Conservation (phyloP, 108 stramenopile species). For the Fistulifera pelliculosa region DNA sequence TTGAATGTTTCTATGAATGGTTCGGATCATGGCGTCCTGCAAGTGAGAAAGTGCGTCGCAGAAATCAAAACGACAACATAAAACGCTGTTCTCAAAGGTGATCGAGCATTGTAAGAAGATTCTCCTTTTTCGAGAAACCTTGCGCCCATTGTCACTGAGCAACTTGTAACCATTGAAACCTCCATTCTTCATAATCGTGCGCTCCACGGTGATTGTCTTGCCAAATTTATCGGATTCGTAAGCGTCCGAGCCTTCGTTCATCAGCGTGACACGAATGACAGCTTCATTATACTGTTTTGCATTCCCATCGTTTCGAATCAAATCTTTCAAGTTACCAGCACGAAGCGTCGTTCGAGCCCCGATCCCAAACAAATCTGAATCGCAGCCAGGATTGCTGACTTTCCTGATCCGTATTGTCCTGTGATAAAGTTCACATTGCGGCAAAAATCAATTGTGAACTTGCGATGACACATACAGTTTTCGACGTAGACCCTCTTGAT, state of each 20-base stretch:
- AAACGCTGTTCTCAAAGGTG: conserved; percentile 26
- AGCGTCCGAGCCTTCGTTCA: conserved; percentile 83
- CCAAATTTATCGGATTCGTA: conserved; percentile 83
- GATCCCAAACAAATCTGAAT: conserved; percentile 96
- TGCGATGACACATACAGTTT: conserved; percentile 93
- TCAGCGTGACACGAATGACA: conserved; percentile 74
- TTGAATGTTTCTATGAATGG: conserved; percentile 71
- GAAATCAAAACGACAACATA: not conserved
- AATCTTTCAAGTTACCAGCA: conserved; percentile 73
- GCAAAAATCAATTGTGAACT: conserved; percentile 47
- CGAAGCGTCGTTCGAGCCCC: conserved; percentile 79
- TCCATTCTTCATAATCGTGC: conserved; percentile 58
- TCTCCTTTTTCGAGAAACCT: conserved; percentile 52
- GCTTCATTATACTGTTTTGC: conserved; percentile 33
- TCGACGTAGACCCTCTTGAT: conserved; percentile 63
- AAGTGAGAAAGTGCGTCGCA: too few species aligned
- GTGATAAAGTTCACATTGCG: conserved; percentile 93
- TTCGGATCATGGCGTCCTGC: conserved; percentile 10
- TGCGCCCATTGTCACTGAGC: conserved; percentile 38
- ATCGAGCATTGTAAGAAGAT: conserved; percentile 85
- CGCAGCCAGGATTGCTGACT: conserved; percentile 91
- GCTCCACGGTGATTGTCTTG: conserved; percentile 81
- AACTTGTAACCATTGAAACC: conserved; percentile 78
- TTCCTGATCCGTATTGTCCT: conserved; percentile 90
- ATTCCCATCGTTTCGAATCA: conserved; percentile 76